Evolutionary conservation across 2,329 filamentous ascomycete species (phyloP).

Genomic region (Trichoderma sp.): DNA sequence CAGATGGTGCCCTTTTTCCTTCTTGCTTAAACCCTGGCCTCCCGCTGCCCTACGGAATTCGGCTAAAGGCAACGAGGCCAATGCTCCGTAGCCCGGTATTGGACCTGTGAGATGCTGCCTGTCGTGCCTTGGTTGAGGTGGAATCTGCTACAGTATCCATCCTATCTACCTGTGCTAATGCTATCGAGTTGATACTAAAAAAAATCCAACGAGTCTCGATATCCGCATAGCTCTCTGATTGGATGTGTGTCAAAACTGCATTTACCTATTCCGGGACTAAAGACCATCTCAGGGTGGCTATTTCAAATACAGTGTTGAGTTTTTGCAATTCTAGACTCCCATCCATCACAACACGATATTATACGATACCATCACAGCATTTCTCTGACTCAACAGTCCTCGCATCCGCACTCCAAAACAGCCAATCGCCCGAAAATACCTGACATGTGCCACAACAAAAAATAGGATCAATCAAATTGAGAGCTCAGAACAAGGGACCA

Average conservation of each 20-base stretch:
- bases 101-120: not conserved
- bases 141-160: not conserved
- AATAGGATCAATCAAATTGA: not conserved
- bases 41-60: conserved; percentile 4
- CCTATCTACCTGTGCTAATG: not conserved
- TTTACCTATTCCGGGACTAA: not conserved
- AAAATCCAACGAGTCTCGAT: not conserved
- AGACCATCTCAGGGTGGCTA: not conserved
- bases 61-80: conserved; percentile 2
- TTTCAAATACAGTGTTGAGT: not conserved
- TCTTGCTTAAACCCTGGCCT: not conserved
- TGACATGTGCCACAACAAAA: not conserved
- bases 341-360: not conserved
- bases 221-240: not conserved
- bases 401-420: not conserved
- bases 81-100: not conserved
- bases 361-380: not conserved
- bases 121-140: not conserved
- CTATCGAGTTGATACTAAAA: not conserved
- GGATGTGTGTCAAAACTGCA: not conserved
- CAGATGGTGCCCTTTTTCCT: not conserved
- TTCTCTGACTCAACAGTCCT: not conserved
- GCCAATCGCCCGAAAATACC: not conserved
- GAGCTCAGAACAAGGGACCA: not conserved
- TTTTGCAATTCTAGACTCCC: not conserved